A percentile compares a stretch with the other conserved stretches of the same genome.
Conservation (phyloP, 371 early-diverging fungal species). For the Astathelohania contejeani region DNA sequence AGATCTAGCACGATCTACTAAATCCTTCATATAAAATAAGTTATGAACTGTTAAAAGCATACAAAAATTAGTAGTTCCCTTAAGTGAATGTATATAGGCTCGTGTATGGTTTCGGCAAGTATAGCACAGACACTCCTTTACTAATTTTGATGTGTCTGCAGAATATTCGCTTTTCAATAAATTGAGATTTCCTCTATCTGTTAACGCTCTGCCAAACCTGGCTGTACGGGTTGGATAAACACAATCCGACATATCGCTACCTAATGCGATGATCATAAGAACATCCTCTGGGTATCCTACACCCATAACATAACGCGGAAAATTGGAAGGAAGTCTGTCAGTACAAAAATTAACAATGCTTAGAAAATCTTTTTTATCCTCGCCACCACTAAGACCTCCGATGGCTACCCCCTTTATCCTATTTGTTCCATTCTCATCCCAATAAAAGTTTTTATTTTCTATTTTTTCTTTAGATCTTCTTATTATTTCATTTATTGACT, state of each 20-base stretch:
- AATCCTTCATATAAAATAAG: constrained; percentile 66
- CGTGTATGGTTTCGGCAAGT: constrained; percentile 67
- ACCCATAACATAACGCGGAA: constrained; percentile 88
- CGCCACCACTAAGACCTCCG: constrained; percentile 80
- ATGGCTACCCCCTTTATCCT: constrained; percentile 76
- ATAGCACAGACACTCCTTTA: constrained; percentile 64
- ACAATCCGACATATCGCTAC: constrained; percentile 88
- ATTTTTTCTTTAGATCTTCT: too few species aligned
- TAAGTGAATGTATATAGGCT: constrained; percentile 60
- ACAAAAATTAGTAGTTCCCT: constrained; percentile 68
- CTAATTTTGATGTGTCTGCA: constrained; percentile 60
- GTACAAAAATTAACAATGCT: constrained; percentile 61
- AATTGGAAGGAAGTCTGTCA: constrained; percentile 62
- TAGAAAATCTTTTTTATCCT: constrained; percentile 76
- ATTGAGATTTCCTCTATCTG: constrained; percentile 60
- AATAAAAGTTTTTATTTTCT: too few species aligned
- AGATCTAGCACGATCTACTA: constrained; percentile 64
- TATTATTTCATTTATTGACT: constrained; percentile 66
- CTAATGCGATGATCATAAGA: constrained; percentile 73
- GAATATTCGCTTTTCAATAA: constrained; percentile 57
- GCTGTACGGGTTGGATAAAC: constrained; percentile 88
- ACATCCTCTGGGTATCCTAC: constrained; percentile 82
- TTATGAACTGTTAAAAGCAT: constrained; percentile 73
- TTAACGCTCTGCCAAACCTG: constrained; percentile 73
- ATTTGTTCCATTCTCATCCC: too few species aligned